phyloP scores from a whole-genome alignment of 23 red algal genomes.

The Cyanidiococcus yangmingshanensis region DNA sequence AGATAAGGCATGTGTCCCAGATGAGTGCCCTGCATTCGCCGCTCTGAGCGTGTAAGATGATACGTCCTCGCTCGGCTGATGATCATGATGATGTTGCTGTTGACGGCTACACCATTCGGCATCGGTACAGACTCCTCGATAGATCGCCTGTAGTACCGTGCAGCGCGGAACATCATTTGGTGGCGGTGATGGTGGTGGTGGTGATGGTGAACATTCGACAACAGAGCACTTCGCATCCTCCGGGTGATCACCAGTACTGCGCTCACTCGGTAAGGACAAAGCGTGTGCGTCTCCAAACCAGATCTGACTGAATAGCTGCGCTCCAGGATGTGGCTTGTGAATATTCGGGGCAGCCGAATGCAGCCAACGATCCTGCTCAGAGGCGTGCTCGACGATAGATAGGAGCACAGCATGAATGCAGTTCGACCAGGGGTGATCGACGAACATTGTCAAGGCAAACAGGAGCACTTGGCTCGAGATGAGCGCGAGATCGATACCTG shows the following conservation, averaged over 20 bases:
- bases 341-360: not conserved
- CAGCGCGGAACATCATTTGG: not conserved
- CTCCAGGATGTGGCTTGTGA: not conserved
- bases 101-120: not conserved
- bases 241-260: not conserved
- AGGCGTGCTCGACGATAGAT: not conserved
- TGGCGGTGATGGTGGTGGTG: too few relatives aligned
- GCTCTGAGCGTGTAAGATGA: not conserved
- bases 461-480: not conserved
- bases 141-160: not conserved
- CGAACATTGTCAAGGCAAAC: not conserved
- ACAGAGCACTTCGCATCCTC: too few relatives aligned
- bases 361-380: not conserved
- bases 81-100: not conserved
- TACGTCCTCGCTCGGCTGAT: too few relatives aligned
- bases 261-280: not conserved
- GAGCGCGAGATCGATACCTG: not conserved
- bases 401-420: not conserved
- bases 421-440: conserved; percentile 15
- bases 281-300: not conserved
- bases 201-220: too few relatives aligned
- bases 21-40: not conserved
- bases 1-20: not conserved
- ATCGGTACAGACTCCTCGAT: not conserved
- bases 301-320: not conserved